phyloP scores from a whole-genome alignment of 306 rosid species.

The Gynostemma pentaphyllum region DNA sequence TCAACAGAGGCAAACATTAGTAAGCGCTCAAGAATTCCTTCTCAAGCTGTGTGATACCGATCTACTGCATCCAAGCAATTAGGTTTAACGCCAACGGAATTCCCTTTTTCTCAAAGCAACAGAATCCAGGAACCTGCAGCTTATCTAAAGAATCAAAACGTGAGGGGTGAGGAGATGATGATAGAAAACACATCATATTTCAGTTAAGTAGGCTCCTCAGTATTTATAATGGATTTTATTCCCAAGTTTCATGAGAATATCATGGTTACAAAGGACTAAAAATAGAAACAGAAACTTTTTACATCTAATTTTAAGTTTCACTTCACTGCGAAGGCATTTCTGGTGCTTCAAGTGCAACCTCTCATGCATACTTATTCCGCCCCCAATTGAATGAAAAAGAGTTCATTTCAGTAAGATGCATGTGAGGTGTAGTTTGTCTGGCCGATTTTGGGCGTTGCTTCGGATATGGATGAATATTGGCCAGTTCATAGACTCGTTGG shows the following conservation, averaged over 20 bases:
- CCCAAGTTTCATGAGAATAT: constrained; percentile 15
- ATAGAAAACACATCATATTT: background rate
- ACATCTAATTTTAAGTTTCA: constrained; percentile 35
- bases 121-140: background rate
- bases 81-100: background rate
- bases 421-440: constrained; percentile 12
- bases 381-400: constrained; percentile 17
- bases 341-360: constrained; percentile 23
- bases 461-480: constrained; percentile 78
- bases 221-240: constrained; percentile 19
- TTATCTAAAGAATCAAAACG: background rate
- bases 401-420: constrained; percentile 21
- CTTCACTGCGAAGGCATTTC: constrained; percentile 19
- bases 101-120: background rate
- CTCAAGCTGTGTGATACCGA: background rate
- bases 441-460: constrained; percentile 33
- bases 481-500: constrained; percentile 67
- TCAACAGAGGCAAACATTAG: background rate
- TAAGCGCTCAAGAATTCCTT: background rate
- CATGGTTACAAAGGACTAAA: constrained; percentile 13
- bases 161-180: background rate
- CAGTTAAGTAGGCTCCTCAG: constrained; percentile 14
- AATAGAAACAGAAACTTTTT: constrained; percentile 14
- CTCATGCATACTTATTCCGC: constrained; percentile 38
- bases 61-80: background rate